phyloP scores from a whole-genome alignment of 148 eudicot species.

The Rheum nobile region DNA sequence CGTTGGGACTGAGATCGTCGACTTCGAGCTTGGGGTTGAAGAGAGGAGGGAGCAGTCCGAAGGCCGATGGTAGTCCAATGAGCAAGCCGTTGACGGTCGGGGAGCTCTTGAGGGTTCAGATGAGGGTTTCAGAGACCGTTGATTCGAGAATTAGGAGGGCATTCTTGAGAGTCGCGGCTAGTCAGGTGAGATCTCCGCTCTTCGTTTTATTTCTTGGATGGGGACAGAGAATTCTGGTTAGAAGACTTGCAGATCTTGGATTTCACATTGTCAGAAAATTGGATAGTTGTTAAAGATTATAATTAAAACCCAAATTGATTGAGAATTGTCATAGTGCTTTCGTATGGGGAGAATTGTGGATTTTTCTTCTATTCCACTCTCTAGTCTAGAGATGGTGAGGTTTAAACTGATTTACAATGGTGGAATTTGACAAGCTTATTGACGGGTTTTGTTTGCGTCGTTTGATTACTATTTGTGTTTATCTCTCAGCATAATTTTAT shows the following conservation, averaged over 20 bases:
- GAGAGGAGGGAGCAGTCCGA: conserved; percentile 21
- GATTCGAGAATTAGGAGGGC: conserved; percentile 83
- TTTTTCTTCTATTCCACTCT: background rate
- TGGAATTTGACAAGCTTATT: background rate
- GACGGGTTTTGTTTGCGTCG: background rate
- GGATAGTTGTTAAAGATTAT: background rate
- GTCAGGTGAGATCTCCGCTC: conserved; percentile 42
- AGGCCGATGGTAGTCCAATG: conserved; percentile 14
- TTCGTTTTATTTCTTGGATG: background rate
- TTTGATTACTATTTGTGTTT: too few species aligned
- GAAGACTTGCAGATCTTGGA: background rate
- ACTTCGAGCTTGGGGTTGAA: conserved; percentile 29
- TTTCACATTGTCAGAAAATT: background rate
- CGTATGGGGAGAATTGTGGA: background rate
- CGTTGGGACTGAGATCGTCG: conserved; percentile 69
- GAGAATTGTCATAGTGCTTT: background rate
- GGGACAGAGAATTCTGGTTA: background rate
- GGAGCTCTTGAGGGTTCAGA: conserved; percentile 84
- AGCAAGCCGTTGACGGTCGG: conserved; percentile 61
- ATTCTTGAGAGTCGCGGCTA: conserved; percentile 74
- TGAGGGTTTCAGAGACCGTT: conserved; percentile 59
- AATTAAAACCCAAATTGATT: background rate
- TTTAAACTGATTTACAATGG: background rate
- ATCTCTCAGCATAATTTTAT: too few species aligned
- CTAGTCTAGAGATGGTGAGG: background rate